Percentiles rank a stretch among this genome's conserved stretches.
Evolutionary conservation across 1,284 basidiomycete genomes (phyloP).

Genomic region (Melampsora larici-populina): DNA sequence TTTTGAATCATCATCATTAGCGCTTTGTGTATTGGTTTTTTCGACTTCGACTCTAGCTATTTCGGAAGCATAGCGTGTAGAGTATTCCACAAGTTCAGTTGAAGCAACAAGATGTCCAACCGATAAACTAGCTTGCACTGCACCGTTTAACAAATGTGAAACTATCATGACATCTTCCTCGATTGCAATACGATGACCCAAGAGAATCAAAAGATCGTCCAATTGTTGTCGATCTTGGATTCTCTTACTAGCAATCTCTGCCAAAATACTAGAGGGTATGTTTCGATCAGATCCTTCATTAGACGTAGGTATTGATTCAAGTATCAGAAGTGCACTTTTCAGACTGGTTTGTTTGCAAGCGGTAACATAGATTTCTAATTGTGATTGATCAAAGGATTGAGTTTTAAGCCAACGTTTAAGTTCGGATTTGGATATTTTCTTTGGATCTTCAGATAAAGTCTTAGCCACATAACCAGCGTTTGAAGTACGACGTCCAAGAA

Average conservation of each 20-base stretch:
- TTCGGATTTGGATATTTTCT: conserved; percentile 31
- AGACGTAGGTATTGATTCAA: conserved; percentile 1
- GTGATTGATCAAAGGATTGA: conserved; percentile 5
- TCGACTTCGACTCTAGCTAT: conserved; percentile 39
- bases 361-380: conserved; percentile 18
- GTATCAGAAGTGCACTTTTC: background rate
- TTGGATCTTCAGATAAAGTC: conserved; percentile 25
- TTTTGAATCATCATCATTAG: background rate
- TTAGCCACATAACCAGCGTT: conserved; percentile 38
- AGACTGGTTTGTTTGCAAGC: conserved; percentile 28
- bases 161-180: conserved; percentile 19
- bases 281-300: background rate
- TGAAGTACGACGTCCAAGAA: conserved; percentile 23
- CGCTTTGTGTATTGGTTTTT: background rate
- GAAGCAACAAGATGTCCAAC: conserved; percentile 27
- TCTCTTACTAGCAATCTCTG: conserved; percentile 26
- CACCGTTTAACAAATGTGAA: conserved; percentile 33
- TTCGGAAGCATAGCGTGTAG: conserved; percentile 35
- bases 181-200: conserved; percentile 38
- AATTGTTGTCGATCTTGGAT: conserved; percentile 9
- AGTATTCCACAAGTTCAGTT: conserved; percentile 25
- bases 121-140: conserved; percentile 33
- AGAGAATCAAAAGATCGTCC: conserved; percentile 14
- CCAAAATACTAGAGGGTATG: conserved; percentile 35
- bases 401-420: conserved; percentile 40